Conservation (phyloP, 116 monocot genomes). For the Dioscorea cayenensis region DNA sequence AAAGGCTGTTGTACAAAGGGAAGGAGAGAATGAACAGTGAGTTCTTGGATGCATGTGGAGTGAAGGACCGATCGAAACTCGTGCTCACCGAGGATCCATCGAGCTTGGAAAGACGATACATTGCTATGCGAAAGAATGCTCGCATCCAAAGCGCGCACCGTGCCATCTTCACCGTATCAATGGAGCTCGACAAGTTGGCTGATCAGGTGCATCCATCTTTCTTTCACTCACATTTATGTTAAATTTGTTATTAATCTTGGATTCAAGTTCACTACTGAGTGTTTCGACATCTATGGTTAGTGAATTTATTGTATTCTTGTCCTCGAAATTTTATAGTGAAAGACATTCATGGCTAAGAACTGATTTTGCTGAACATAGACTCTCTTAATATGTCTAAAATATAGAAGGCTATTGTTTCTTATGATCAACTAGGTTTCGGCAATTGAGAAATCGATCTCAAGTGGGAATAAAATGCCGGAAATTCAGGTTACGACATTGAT, state of each 20-base stretch:
- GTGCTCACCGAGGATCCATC: constrained; percentile 49
- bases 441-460: constrained; percentile 60
- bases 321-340: too few species aligned
- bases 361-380: too few species aligned
- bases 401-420: neutral
- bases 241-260: too few species aligned
- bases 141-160: constrained; percentile 39
- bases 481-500: constrained; percentile 68
- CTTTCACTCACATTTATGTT: neutral
- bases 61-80: constrained; percentile 66
- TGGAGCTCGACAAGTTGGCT: constrained; percentile 67
- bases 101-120: constrained; percentile 48
- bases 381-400: too few species aligned
- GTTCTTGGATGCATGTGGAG: constrained; percentile 55
- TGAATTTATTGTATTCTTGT: too few species aligned
- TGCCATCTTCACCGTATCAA: constrained; percentile 42
- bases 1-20: constrained; percentile 50
- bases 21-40: constrained; percentile 53
- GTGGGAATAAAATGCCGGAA: constrained; percentile 62
- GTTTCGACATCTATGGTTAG: too few species aligned
- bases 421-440: constrained; percentile 29
- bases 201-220: constrained; percentile 38
- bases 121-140: constrained; percentile 55
- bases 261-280: too few species aligned
- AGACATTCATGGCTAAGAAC: too few species aligned